phyloP scores from a whole-genome alignment of 805 yeast genomes.

The Monosporozyma servazzii region DNA sequence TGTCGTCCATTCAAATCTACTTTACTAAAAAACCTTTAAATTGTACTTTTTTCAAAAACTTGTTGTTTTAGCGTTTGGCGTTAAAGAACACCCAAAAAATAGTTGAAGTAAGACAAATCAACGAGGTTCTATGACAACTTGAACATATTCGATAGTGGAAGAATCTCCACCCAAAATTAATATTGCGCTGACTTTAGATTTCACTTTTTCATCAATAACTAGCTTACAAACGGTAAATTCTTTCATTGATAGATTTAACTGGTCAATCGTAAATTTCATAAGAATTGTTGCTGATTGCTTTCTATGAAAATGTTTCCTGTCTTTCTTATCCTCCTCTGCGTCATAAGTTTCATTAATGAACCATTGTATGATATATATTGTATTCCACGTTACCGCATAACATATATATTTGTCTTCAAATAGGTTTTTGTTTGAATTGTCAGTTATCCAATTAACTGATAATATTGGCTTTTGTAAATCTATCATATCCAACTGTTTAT shows the following conservation, averaged over 20 bases:
- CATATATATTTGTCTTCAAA: neutral
- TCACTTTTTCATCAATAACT: neutral
- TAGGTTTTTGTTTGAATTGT: neutral
- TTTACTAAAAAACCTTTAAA: neutral
- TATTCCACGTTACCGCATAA: slow-evolving; percentile 11
- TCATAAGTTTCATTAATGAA: neutral
- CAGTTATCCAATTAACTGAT: slow-evolving; percentile 12
- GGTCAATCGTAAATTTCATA: neutral
- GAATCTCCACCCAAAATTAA: neutral
- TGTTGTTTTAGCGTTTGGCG: neutral
- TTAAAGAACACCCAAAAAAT: neutral
- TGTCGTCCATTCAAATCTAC: neutral
- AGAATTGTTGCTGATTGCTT: neutral
- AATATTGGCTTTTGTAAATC: slow-evolving; percentile 16
- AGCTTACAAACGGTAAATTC: neutral
- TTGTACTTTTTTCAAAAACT: neutral
- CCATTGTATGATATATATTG: slow-evolving; percentile 7
- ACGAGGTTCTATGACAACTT: neutral
- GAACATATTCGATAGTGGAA: neutral
- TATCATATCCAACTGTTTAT: slow-evolving; percentile 8
- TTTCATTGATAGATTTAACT: neutral
- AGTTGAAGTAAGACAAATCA: neutral
- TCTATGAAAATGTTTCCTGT: neutral
- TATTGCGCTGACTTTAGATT: neutral
- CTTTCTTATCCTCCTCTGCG: neutral